Evolutionary conservation across 192 early-diverging fungal genomes (phyloP), one percentile per base, ranked within the genome.

Genomic region (Coemansia umbellata): DNA sequence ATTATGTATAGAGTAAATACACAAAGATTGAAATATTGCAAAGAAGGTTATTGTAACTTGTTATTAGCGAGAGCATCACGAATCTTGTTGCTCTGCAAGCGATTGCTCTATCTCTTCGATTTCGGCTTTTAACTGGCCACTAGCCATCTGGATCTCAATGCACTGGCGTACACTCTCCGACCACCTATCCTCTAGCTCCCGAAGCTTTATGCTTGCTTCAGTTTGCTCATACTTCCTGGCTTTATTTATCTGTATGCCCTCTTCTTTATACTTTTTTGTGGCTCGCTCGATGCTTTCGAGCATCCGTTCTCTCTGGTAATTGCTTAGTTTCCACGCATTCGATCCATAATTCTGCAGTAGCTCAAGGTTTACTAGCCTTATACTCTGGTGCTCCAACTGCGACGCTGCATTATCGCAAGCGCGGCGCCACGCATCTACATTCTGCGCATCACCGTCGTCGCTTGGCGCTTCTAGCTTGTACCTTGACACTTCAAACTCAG

Each of bases 311-410:
- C 62, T 69, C 30, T 76, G 66, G 42, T 65, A 65, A 40, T 76
- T 76, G 37, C 55, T 37, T 8, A 76, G 57, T 45, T 66, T 69
- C 73, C 73, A 76, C 8, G 58, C 61, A 32, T 76, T 69, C 2
- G 67, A 61, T 19, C 73, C 73, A 61, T 69, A 76, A 31, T 65
- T 52, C 52, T 76, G 66, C 55, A 76, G 43, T 18, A 76, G 48
- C 55, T 76, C 73, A 1, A 76, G 43, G 33, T 77, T 77, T n/a
- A 61, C 58, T 17, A 61, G 28, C 14, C 74, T 51, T 14, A 61
- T 65, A 11, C 13, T 28, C 33, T 77, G 74, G 58, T 77, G 74
- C 50, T 77, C 74, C 31, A 77, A 58, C 55, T 77, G 74, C 6
- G 74, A 47, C 4, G 67, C 67, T 3, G 74, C 74, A 11, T 77